phyloP scores from a whole-genome alignment of 2,329 filamentous ascomycete genomes.

The Lachnellula hyalina region DNA sequence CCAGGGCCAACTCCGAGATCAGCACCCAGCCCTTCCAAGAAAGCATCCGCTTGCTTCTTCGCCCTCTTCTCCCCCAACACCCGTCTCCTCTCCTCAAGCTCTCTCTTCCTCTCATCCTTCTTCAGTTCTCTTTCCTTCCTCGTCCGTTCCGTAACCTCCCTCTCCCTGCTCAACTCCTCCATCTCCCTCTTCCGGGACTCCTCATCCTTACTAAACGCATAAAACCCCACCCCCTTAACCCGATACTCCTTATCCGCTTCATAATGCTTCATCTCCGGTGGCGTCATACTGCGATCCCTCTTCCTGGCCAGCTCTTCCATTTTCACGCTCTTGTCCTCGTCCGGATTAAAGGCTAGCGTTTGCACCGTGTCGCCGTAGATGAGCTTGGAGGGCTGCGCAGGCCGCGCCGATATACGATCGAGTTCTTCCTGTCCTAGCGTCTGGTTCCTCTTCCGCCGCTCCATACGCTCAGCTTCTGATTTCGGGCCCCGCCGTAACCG shows the following conservation, averaged over 20 bases:
- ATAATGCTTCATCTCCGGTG: constrained; percentile 78
- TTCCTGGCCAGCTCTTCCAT: constrained; percentile 77
- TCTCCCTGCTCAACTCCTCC: constrained; percentile 59
- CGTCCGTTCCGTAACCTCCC: constrained; percentile 59
- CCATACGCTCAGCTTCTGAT: constrained; percentile 59
- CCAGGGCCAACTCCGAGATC: constrained; percentile 15
- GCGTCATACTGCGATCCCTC: constrained; percentile 73
- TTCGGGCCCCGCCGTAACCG: constrained; percentile 70
- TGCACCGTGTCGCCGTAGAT: constrained; percentile 88
- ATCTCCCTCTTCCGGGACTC: constrained; percentile 64
- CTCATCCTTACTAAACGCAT: constrained; percentile 77
- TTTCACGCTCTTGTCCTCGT: constrained; percentile 53
- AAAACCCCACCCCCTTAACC: constrained; percentile 86
- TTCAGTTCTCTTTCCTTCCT: constrained; percentile 47
- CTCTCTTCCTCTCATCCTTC: constrained; percentile 51
- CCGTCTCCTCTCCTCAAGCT: constrained; percentile 54
- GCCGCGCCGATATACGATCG: constrained; percentile 64
- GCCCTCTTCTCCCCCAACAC: constrained; percentile 45
- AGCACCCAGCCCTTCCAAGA: constrained; percentile 55
- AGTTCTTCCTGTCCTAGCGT: constrained; percentile 54
- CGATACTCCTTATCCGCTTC: constrained; percentile 79
- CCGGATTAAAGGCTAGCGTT: constrained; percentile 73
- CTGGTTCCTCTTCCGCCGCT: constrained; percentile 49
- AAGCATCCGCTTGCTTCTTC: constrained; percentile 66
- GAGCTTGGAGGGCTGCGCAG: constrained; percentile 59